Conservation (phyloP, 2,329 filamentous ascomycete species). For the Pseudogymnoascus sp. region DNA sequence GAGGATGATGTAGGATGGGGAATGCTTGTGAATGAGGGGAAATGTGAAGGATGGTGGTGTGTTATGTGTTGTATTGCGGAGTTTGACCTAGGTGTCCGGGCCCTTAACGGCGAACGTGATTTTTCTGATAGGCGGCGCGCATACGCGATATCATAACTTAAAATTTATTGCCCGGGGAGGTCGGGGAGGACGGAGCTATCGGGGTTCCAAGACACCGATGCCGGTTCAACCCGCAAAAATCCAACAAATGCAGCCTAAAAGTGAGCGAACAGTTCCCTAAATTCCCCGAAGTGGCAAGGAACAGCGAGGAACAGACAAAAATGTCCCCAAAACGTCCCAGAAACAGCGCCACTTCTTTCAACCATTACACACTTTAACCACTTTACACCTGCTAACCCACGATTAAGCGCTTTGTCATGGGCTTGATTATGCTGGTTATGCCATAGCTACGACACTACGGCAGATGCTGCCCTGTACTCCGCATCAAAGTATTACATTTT, state of each 20-base stretch:
- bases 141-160: constrained; percentile 4
- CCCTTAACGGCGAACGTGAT: background rate
- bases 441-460: background rate
- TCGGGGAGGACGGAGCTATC: constrained; percentile 1
- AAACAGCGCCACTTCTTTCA: background rate
- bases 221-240: constrained; percentile 6
- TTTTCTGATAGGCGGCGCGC: constrained; percentile 8
- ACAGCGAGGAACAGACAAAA: background rate
- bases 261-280: background rate
- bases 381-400: background rate
- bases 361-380: background rate
- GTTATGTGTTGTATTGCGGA: constrained; percentile 6
- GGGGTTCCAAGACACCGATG: constrained; percentile 4
- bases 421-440: background rate
- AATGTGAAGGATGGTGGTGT: background rate
- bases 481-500: background rate
- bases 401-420: background rate
- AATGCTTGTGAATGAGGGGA: background rate
- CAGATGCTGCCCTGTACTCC: background rate
- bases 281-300: background rate
- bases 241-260: background rate
- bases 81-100: background rate
- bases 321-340: background rate
- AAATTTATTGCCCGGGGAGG: background rate
- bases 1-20: too few relatives aligned